phyloP scores from a whole-genome alignment of 2,329 filamentous ascomycete species.

The Aspergillus sp. region DNA sequence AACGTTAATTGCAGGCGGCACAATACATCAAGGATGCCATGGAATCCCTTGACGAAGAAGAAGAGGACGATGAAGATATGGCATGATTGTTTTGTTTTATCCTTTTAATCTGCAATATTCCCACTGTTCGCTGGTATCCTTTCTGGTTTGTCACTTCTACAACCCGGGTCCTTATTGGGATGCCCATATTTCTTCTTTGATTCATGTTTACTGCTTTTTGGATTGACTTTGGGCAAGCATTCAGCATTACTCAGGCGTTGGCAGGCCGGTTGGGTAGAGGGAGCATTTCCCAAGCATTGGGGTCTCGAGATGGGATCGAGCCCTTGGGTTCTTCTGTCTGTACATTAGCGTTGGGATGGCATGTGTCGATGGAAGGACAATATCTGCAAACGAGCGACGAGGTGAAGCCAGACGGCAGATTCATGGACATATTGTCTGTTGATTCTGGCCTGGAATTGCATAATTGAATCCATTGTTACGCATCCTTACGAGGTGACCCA shows the following conservation, averaged over 20 bases:
- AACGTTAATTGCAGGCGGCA: conserved; percentile 62
- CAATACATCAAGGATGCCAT: conserved; percentile 96
- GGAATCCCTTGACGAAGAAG: conserved; percentile 74
- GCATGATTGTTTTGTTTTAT: conserved; percentile 28
- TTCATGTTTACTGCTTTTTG: conserved; percentile 6
- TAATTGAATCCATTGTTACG: conserved; percentile 19
- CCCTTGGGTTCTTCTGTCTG: conserved; percentile 25
- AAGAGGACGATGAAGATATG: conserved; percentile 59
- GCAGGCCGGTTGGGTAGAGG: conserved; percentile 23
- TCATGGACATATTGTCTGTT: conserved; percentile 21
- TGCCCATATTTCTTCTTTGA: conserved; percentile 12
- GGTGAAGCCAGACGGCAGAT: conserved; percentile 14
- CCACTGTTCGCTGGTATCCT: conserved; percentile 2
- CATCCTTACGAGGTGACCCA: conserved; percentile 6
- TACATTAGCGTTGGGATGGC: conserved; percentile 35
- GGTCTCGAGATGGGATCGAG: conserved; percentile 19
- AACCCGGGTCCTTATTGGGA: conserved; percentile 5
- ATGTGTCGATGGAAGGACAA: conserved; percentile 15
- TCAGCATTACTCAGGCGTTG: conserved; percentile 25
- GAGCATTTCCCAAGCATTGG: conserved; percentile 25
- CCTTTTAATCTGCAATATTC: conserved; percentile 6
- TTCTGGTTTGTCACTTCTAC: background rate
- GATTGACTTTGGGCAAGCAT: conserved; percentile 19
- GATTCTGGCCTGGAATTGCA: conserved; percentile 9
- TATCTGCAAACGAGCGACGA: conserved; percentile 18